A percentile compares a stretch with the other conserved stretches of the same genome.
Evolutionary conservation across 305 asterid species (phyloP).

Genomic region (Fraxinus angustifolia): DNA sequence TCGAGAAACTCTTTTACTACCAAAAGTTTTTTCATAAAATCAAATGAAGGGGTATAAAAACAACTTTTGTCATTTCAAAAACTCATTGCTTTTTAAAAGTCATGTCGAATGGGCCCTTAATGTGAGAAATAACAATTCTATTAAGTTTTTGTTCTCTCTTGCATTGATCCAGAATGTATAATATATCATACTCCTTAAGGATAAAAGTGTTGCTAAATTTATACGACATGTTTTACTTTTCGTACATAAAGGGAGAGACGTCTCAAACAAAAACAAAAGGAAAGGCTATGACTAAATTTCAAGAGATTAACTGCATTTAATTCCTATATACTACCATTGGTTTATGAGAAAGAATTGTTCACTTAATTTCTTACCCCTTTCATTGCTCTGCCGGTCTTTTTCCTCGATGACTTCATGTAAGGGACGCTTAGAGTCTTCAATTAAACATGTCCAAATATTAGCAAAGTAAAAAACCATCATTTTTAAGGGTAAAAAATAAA

Average conservation of each 20-base stretch:
- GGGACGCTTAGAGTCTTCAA: conserved; percentile 83
- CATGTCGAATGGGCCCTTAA: too few relatives aligned
- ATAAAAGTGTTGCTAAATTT: background rate
- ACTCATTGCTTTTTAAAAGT: too few relatives aligned
- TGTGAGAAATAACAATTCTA: background rate
- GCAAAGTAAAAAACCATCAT: background rate
- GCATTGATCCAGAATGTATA: background rate
- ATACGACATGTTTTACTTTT: background rate
- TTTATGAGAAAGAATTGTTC: background rate
- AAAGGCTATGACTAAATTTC: background rate
- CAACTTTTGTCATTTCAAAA: too few relatives aligned
- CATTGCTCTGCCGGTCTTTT: conserved; percentile 39
- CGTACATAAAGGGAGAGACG: background rate
- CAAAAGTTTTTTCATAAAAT: too few relatives aligned
- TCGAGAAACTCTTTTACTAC: too few relatives aligned
- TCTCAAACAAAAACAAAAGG: background rate
- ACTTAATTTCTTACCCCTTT: conserved; percentile 48
- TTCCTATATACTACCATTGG: background rate
- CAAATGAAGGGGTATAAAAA: too few relatives aligned
- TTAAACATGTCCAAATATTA: background rate
- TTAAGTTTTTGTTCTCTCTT: background rate
- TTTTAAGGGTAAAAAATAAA: background rate
- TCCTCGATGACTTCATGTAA: conserved; percentile 71
- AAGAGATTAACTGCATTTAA: background rate
- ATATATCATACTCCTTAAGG: background rate